Evolutionary conservation across 192 early-diverging fungal species (phyloP).

Genomic region (Coemansia sp.): DNA sequence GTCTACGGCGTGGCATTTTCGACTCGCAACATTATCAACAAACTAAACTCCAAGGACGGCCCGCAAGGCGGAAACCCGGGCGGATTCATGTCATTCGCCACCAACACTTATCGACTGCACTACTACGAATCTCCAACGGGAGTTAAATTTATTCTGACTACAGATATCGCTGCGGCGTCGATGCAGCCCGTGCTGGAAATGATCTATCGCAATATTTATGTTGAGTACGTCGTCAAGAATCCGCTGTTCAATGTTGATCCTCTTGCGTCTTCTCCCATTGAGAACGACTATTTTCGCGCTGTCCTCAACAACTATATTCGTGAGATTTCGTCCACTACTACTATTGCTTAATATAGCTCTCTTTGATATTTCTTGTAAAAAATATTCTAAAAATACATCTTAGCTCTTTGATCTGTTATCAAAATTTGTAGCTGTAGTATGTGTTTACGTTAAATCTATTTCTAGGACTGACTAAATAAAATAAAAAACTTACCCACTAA

Average conservation of each 20-base stretch:
- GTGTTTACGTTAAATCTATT: not conserved
- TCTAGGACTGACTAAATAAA: not conserved
- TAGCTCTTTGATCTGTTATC: not conserved
- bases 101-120: conserved; percentile 85
- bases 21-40: conserved; percentile 83
- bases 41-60: conserved; percentile 61
- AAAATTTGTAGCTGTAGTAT: not conserved
- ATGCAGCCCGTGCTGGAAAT: conserved; percentile 73
- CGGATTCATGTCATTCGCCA: conserved; percentile 64
- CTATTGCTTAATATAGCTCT: conserved; percentile 11
- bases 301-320: conserved; percentile 54
- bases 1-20: conserved; percentile 96
- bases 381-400: not conserved
- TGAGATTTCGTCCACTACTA: conserved; percentile 32
- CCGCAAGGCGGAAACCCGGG: conserved; percentile 46
- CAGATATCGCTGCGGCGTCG: conserved; percentile 69
- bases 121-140: conserved; percentile 89
- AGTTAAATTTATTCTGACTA: conserved; percentile 85
- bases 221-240: conserved; percentile 93
- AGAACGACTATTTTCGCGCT: conserved; percentile 56
- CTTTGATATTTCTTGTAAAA: conserved; percentile 1
- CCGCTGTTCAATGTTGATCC: conserved; percentile 67
- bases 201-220: conserved; percentile 87
- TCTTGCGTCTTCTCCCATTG: conserved; percentile 33
- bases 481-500: not conserved